phyloP scores from a whole-genome alignment of 140 eudicot species.

The Eryngium alpinum region DNA sequence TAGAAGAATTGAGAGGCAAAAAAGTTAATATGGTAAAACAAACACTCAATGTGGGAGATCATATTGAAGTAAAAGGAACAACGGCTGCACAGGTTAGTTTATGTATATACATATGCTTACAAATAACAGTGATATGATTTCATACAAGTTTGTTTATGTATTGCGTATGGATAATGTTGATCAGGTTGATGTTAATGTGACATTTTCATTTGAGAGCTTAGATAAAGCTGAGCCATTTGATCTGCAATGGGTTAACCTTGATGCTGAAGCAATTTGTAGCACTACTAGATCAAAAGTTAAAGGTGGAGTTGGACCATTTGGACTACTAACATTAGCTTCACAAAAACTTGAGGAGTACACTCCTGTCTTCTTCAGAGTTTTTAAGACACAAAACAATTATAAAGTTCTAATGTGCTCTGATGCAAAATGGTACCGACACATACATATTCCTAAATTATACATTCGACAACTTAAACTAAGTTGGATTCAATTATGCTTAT shows the following conservation, averaged over 20 bases:
- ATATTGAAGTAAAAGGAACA: background rate
- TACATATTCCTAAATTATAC: background rate
- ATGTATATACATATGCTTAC: background rate
- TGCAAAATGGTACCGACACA: conserved; percentile 3
- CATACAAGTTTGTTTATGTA: background rate
- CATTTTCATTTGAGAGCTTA: background rate
- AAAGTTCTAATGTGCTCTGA: conserved; percentile 3
- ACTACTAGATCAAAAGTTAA: background rate
- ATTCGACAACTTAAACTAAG: background rate
- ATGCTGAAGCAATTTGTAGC: background rate
- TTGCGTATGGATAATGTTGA: too few relatives aligned
- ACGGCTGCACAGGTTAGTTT: background rate
- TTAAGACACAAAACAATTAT: background rate
- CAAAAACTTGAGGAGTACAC: background rate
- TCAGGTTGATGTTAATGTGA: conserved; percentile 2
- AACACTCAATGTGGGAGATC: background rate
- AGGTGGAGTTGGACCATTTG: background rate
- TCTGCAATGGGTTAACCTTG: background rate
- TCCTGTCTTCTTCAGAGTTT: background rate
- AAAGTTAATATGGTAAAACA: background rate
- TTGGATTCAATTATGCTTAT: background rate
- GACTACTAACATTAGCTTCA: background rate
- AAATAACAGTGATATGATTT: background rate
- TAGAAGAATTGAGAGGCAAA: background rate
- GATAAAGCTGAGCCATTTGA: background rate